phyloP scores from a whole-genome alignment of 495 filamentous ascomycete genomes.

The Lasiosphaeria hispida region DNA sequence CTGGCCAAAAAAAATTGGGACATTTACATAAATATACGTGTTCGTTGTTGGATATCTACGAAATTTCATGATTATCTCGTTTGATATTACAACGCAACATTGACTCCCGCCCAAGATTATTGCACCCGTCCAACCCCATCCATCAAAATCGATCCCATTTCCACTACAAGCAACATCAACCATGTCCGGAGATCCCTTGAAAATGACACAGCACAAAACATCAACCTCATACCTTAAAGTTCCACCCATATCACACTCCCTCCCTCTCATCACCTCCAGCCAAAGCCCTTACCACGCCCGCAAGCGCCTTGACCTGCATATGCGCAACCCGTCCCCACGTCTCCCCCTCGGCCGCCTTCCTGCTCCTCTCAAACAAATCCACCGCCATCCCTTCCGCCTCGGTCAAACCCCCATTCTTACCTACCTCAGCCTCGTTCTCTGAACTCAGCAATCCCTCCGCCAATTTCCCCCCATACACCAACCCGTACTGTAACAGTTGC shows the following conservation, averaged over 20 bases:
- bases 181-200: too few species aligned
- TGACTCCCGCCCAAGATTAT: too few species aligned
- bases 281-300: conserved; percentile 29
- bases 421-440: background rate
- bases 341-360: conserved; percentile 21
- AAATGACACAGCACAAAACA: background rate
- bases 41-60: too few species aligned
- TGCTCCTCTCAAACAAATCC: conserved; percentile 35
- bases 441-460: conserved; percentile 33
- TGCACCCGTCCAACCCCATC: too few species aligned
- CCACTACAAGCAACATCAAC: too few species aligned
- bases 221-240: background rate
- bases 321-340: conserved; percentile 37
- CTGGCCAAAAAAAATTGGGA: too few species aligned
- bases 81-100: too few species aligned
- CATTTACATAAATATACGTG: too few species aligned
- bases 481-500: conserved; percentile 33
- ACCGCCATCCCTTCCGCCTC: conserved; percentile 30
- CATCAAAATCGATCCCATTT: too few species aligned
- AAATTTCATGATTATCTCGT: too few species aligned
- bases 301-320: conserved; percentile 35
- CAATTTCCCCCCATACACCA: conserved; percentile 33
- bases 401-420: conserved; percentile 8
- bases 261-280: conserved; percentile 3
- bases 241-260: background rate